Base-by-base conservation (phyloP, 495 filamentous ascomycete genomes). In the Geoglossum glabrum region DNA sequence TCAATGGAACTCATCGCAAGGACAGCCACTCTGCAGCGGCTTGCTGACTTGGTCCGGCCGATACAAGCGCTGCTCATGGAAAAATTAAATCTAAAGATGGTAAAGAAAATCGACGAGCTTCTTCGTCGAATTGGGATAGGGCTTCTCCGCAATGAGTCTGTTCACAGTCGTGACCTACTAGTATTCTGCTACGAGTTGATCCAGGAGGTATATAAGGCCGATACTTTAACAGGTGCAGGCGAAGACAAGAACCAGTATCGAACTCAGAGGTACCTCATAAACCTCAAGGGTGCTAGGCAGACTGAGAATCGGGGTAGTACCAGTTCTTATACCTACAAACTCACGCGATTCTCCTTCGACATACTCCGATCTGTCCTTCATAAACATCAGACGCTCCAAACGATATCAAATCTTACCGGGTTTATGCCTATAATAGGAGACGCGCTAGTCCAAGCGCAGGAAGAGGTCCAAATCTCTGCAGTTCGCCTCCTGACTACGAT, bases 101-200 rank as follows among this genome's bases (percentile, higher is more conserved):
- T 84, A 19, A 82, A 80, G 56, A 95, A 95, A 72, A 81, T 95
- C 57, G 93, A 98, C 62, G 89, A 95, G 57, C 76, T 98, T 1
- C 73, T 97, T 34, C 79, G 81, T 55, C 80, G 93, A 57, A 86
- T 97, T 51, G 80, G 83, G 8, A 77, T 84, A 57, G 92, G 92
- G 34, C 74, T 98, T 21, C 61, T 90, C 57, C 79, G 82, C 50
- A 98, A 98, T 61, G 75, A 81, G 9, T 79, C 78, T 11, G 81
- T 85, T 8, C 76, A 82, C 55, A 85, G 79, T 47, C 81, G 83
- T 49, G 83, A 92, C 56, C 77, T 90, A 55, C 72, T 97, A 45
- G 71, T 96, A 0, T 97, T 97, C 69, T 95, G 88, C 68, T 94
- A 95, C 65, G 85, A 97, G 70, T 77, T 95, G 47, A 84, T 95